Evolutionary conservation across 2,329 filamentous ascomycete species (phyloP), one percentile per base, ranked within the genome.

Genomic region (Metarhizium anisopliae): DNA sequence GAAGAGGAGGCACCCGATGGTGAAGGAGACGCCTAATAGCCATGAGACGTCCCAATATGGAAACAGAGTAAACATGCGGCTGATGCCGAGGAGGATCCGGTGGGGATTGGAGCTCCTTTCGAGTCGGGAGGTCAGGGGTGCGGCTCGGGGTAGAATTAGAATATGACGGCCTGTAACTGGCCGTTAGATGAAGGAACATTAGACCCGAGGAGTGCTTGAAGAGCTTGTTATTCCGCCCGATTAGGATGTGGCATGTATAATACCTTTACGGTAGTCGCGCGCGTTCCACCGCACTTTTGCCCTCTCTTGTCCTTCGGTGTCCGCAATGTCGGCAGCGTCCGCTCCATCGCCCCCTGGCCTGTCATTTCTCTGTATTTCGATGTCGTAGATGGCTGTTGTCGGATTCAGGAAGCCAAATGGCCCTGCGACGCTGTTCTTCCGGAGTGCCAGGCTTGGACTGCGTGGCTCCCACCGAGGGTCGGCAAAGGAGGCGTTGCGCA

Each of bases 11-110:
- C 59, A 62, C 32, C 62, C 62, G 16, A 60, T 32, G 14, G 62
- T 59, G 25, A 62, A 63, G 35, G 55, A 54, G 30, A 63, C 56
- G 49, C 58, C 57, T n/a, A 61, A 56, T 14, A 58, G 50, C 52
- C 59, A 62, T 2, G 61, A 62, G 20, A 63, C 56, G 49, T 63
- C 62, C 62, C 62, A 62, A 56, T 61, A 59, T 7, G 62, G 61
- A 42, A 45, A 62, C 16, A 56, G 51, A 30, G 59, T 61, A 20
- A 56, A 53, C 59, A 63, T 63, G 55, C 61, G 61, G 11, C 16
- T 7, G 32, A 62, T 53, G 36, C 60, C 59, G 29, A 55, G 55
- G 25, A 59, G 50, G 4, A 59, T 47, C 14, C 14, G 29, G 36
- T 52, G 47, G 20, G 18, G 47, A 16, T 29, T 36, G 35, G 50